Base-by-base conservation (phyloP, 805 yeast species). In the Barnettozyma californica region DNA sequence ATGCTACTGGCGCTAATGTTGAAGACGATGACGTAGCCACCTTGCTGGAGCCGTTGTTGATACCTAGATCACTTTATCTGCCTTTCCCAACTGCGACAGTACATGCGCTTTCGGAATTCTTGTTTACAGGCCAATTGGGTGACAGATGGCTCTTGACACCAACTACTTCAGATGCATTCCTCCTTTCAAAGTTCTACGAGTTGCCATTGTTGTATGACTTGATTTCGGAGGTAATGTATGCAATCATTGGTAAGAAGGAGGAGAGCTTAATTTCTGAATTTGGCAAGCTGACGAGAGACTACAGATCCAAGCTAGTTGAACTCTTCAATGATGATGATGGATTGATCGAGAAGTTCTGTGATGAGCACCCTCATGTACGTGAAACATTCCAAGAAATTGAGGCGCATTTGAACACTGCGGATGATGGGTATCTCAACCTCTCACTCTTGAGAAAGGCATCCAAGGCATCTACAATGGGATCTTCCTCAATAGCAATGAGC, bases 51-150 rank as follows among this genome's bases (percentile, higher is more conserved):
- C 82, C 87, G 6, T 64, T 83, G 33, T 69, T 79, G 48, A 73
- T 83, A 34, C 94, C 95, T 14, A 71, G 95, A 51, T 73, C 80
- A 16, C 61, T 87, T 25, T 85, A 82, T 54, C 62, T 87, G 53
- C 94, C 95, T 4, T 84, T 82, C 66, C 63, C 81, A 2, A 79
- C 83, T 1, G 61, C 68, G 1, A 77, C 88, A 0, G 78, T 84
- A 14, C 73, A 73, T 48, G 89, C 89, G 2, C 76, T 85, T 53
- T 70, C 83, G 25, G 94, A 86, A 59, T 87, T 80, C 61, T 69
- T 87, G 47, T 84, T 83, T 58, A 86, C 91, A 5, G 95, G 94
- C 1, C 90, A 85, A 63, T 78, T 87, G 20, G 88, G 88, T 23
- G 79, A 83, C 46, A 82, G 77, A 56, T 85, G 92, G 92, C 65